Percentiles rank a stretch among this genome's conserved stretches.
Conservation (phyloP, 2,329 filamentous ascomycete genomes). For the Aspergillus fischeri region DNA sequence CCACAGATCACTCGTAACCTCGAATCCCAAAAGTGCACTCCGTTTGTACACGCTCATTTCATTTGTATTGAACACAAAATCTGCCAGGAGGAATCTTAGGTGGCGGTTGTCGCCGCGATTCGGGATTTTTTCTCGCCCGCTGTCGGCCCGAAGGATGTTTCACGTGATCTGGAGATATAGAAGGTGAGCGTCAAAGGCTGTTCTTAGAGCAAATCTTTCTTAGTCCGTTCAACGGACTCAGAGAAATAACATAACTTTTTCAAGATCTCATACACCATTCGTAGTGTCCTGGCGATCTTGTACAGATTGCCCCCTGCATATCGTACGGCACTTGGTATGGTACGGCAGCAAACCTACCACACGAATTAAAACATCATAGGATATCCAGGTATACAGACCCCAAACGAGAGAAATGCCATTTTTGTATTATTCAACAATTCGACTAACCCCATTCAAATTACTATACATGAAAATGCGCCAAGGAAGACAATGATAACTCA, state of each 20-base stretch:
- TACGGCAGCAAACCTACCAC: too few species aligned
- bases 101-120: conserved; percentile 23
- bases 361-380: too few species aligned
- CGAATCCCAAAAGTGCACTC: background rate
- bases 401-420: background rate
- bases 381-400: background rate
- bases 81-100: conserved; percentile 18
- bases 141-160: background rate
- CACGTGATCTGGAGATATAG: background rate
- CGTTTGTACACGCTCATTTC: background rate
- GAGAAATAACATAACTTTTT: background rate
- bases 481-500: background rate
- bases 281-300: background rate
- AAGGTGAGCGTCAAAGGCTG: background rate
- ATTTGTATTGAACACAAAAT: conserved; percentile 9
- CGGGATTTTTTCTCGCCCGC: conserved; percentile 13
- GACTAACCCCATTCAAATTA: background rate
- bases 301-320: background rate
- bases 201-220: background rate
- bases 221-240: background rate
- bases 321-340: background rate
- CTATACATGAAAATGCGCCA: conserved; percentile 8
- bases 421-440: background rate
- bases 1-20: background rate
- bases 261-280: background rate